phyloP scores from a whole-genome alignment of 2,329 filamentous ascomycete species.

The Fusarium graminum region DNA sequence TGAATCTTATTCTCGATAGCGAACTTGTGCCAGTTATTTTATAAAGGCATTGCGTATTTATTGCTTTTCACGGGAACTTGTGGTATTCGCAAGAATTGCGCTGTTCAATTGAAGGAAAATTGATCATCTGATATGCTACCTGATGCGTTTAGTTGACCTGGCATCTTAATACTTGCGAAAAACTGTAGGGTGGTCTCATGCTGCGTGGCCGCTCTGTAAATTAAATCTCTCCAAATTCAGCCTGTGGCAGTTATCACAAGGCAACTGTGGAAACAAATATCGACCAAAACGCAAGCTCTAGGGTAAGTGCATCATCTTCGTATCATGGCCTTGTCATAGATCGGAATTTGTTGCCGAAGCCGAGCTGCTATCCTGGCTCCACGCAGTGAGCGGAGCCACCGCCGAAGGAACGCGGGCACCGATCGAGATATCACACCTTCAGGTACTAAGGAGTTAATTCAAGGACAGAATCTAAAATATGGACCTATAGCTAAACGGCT shows the following conservation, averaged over 20 bases:
- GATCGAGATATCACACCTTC: constrained; percentile 15
- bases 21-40: not conserved
- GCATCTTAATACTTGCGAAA: too few relatives aligned
- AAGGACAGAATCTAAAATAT: constrained; percentile 28
- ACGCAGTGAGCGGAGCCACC: constrained; percentile 11
- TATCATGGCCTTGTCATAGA: constrained; percentile 10
- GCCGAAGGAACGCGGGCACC: constrained; percentile 21
- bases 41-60: too few relatives aligned
- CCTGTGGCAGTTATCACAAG: not conserved
- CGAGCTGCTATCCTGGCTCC: constrained; percentile 13
- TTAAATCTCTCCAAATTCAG: not conserved
- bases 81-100: too few relatives aligned
- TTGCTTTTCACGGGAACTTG: too few relatives aligned
- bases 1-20: not conserved
- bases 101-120: not conserved
- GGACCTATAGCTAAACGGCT: not conserved
- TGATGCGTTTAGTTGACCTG: too few relatives aligned
- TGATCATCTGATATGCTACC: not conserved
- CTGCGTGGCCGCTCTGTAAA: constrained; percentile 4
- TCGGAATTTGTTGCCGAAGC: constrained; percentile 22
- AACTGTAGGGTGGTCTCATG: not conserved
- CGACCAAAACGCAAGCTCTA: not conserved
- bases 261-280: not conserved
- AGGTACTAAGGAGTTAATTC: constrained; percentile 9
- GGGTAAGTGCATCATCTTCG: constrained; percentile 18